Base-by-base conservation (phyloP, 352 stramenopile species). In the Phytophthora litchii region DNA sequence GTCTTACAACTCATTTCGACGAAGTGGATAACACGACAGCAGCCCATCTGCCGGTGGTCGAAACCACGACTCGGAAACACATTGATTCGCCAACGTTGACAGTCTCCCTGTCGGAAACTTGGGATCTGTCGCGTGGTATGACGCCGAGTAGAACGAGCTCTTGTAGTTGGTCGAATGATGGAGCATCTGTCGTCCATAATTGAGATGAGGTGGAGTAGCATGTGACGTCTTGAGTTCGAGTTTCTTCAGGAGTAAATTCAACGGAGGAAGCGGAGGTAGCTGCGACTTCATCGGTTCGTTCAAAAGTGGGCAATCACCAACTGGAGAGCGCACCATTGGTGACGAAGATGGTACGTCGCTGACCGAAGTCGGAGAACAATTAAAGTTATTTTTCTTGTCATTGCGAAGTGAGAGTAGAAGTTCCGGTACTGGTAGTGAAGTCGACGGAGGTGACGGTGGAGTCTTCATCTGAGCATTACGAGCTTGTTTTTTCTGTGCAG, bases 361-460 rank as follows among this genome's bases (percentile, higher is more conserved):
- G 13, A 63, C 44, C 38, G 59, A 60, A 17, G 60, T 66, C 3
- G 59, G 58, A 2, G 42, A 70, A 1, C 9, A 17, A n/a, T 54
- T 45, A 10, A 41, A 8, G 0, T 27, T 27, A 13, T 29, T 36
- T 17, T 36, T 61, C 19, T 42, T 56, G 14, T 46, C 23, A 3
- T 34, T n/a, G 17, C 51, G 34, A 4, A 74, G 54, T 4, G 41
- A 38, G 0, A 74, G 54, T 35, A 74, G 44, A 14, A 74, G 19
- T 14, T 67, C 54, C 1, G 54, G 29, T 21, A 32, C 23, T 3
- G 19, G n/a, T 2, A 48, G 14, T 3, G 55, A 45, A 34, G 48
- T 27, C 5, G 50, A 55, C 5, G 41, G 5, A 16, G 42, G 32
- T 1, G 23, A 27, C 5, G 23, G 23, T 27, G 23, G 3, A 27